Evolutionary conservation across 2,329 filamentous ascomycete species (phyloP).

Genomic region (Penicillium oxalicum): DNA sequence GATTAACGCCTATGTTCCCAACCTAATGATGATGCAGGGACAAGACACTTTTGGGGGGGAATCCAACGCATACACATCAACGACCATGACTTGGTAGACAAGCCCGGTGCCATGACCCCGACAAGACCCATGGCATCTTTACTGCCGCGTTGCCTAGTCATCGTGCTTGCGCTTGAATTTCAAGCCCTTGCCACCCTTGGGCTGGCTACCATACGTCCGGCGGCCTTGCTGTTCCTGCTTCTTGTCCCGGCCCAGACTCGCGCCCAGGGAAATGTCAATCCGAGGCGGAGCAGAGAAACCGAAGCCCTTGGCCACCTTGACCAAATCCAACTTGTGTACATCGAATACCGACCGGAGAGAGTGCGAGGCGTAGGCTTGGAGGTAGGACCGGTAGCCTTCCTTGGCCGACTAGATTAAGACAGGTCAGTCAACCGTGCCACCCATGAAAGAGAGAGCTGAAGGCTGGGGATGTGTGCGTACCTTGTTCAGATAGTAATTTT

Average conservation of each 20-base stretch:
- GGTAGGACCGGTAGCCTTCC: conserved; percentile 77
- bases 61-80: conserved; percentile 17
- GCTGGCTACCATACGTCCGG: conserved; percentile 72
- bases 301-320: conserved; percentile 79
- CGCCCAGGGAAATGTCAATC: conserved; percentile 71
- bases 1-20: conserved; percentile 17
- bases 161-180: conserved; percentile 49
- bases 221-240: conserved; percentile 56
- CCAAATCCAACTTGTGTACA: conserved; percentile 72
- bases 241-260: conserved; percentile 69
- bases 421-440: background rate
- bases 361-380: conserved; percentile 91
- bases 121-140: background rate
- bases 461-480: conserved; percentile 31
- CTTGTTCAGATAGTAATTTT: conserved; percentile 98
- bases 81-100: background rate
- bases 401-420: conserved; percentile 50
- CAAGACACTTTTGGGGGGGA: conserved; percentile 18
- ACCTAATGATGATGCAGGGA: conserved; percentile 17
- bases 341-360: conserved; percentile 77
- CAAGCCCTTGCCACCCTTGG: conserved; percentile 50
- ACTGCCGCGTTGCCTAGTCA: conserved; percentile 16
- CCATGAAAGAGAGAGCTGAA: background rate
- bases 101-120: background rate
- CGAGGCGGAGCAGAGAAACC: conserved; percentile 71